Evolutionary conservation across 768 basidiomycete species (phyloP), one percentile per base, ranked within the genome.

Genomic region (Glaciozyma martinii): DNA sequence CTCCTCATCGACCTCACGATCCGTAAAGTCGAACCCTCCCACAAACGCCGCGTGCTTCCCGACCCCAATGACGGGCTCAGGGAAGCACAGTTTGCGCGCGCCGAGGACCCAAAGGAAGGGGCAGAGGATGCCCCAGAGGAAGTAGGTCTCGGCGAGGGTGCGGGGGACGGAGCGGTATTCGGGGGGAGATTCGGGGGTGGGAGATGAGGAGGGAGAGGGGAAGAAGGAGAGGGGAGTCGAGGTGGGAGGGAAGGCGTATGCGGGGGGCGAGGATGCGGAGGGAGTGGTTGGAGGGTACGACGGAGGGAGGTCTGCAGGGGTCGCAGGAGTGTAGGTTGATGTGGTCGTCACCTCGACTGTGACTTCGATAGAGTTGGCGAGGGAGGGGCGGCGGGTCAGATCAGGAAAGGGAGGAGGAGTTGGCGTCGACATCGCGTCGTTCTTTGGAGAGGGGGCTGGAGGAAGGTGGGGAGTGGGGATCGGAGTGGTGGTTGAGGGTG

Each of bases 41-140:
- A 6, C 21, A 8, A 25, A 21, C 49, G 49, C 9, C 49, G 49
- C 49, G 10, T 50, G 49, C 25, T 50, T 50, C n/a, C 49, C 49
- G 1, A 13, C n/a, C 6, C 49, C 49, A 16, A 27, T 13, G 6
- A 30, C 2, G 32, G 40, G n/a, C 57, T 61, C 56, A n/a, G 30
- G 32, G 13, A 18, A 21, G 56, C 62, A 61, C 27, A 64, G 52
- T 16, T 58, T 58, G 1, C 29, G 4, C 0, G 30, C 29, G 30
- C 67, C 67, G 33, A 43, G 2, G 32, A 68, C 0, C 67, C 67
- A 68, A 25, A 64, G 9, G 16, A 52, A 16, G 1, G 60, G 60
- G 29, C 25, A 50, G 6, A 68, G 50, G 60, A 64, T 61, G 5
- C 67, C 67, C 52, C n/a, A 56, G 44, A 60, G 54, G 60, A 68